Conservation (phyloP, 257 asterid genomes). For the Henckelia pumila region DNA sequence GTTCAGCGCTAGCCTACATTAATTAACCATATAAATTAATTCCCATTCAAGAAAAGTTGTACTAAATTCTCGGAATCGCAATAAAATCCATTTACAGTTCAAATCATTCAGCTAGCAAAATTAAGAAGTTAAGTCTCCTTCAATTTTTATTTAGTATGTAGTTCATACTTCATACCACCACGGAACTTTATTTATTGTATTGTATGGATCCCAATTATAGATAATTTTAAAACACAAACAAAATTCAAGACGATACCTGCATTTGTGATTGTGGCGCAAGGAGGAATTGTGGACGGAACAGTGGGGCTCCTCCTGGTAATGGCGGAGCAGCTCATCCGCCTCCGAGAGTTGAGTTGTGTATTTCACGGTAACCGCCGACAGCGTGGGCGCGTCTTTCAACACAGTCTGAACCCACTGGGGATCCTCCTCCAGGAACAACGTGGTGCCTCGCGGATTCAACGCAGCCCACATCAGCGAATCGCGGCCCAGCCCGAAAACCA, state of each 20-base stretch:
- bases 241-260: slow-evolving; percentile 34
- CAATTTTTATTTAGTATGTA: no score
- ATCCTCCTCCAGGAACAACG: slow-evolving; percentile 81
- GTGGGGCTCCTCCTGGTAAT: slow-evolving; percentile 40
- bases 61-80: background rate
- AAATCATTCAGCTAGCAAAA: background rate
- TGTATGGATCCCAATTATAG: no score
- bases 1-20: slow-evolving; percentile 53
- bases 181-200: no score
- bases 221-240: no score
- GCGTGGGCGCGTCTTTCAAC: slow-evolving; percentile 51
- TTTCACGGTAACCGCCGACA: slow-evolving; percentile 48
- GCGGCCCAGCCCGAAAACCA: slow-evolving; percentile 83
- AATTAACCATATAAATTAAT: no score
- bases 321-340: slow-evolving; percentile 53
- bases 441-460: slow-evolving; percentile 67
- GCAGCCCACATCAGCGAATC: slow-evolving; percentile 89
- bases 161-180: no score
- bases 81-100: background rate
- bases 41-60: no score
- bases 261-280: slow-evolving; percentile 58
- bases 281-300: slow-evolving; percentile 48
- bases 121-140: no score
- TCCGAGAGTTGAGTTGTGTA: slow-evolving; percentile 60
- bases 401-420: slow-evolving; percentile 64